These are phyloP conservation scores for Claviceps lovelessii DNA, from an alignment of 2,329 filamentous ascomycete species.

Conservation along the genomic window DNA sequence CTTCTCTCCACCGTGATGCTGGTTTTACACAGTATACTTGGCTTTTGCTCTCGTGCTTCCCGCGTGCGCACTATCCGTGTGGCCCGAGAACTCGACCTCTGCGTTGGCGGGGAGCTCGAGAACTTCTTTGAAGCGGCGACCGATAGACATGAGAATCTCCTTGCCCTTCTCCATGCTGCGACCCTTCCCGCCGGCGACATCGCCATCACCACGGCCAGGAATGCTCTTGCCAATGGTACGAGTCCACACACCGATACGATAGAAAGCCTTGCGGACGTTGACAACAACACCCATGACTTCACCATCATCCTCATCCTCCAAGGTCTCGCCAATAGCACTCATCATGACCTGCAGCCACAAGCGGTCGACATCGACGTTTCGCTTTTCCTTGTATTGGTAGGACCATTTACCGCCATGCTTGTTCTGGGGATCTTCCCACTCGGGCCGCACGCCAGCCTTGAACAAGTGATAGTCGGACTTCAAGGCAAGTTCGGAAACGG, in stretches of 20 bases:
- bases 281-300: conserved; percentile 99
- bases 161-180: conserved; percentile 68
- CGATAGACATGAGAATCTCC: conserved; percentile 72
- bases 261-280: conserved; percentile 97
- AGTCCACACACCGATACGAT: conserved; percentile 95
- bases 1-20: neutral
- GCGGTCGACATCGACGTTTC: conserved; percentile 78
- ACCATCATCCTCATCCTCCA: conserved; percentile 85
- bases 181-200: conserved; percentile 62
- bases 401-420: conserved; percentile 99
- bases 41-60: conserved; percentile 93
- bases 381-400: conserved; percentile 95
- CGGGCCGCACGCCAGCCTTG: conserved; percentile 90
- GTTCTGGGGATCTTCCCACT: conserved; percentile 98
- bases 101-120: conserved; percentile 66
- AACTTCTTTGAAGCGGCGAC: conserved; percentile 82
- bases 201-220: conserved; percentile 58
- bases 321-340: conserved; percentile 89
- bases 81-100: conserved; percentile 84
- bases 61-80: conserved; percentile 83
- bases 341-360: conserved; percentile 97
- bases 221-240: conserved; percentile 80
- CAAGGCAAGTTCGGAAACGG: conserved; percentile 84
- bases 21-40: conserved; percentile 69
- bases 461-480: conserved; percentile 99